Evolutionary conservation across 257 asterid species (phyloP), one percentile per base, ranked within the genome.

Genomic region (Misopates orontium): DNA sequence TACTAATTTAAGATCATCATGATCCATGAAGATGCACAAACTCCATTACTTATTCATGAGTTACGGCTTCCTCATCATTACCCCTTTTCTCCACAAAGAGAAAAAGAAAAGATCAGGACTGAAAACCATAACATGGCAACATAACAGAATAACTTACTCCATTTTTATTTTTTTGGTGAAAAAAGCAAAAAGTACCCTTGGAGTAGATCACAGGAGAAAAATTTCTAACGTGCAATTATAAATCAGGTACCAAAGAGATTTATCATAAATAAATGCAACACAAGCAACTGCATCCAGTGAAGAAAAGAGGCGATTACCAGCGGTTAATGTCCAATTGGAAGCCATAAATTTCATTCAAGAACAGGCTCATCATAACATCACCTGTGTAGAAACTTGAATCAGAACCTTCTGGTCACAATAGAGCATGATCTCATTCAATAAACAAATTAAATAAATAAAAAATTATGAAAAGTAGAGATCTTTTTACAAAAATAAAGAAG

Each of bases 361-460:
- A 94, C 89, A 94, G 84, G 85, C 99, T 94, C 95, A 93, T 84
- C 95, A 94, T 90, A 48, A 72, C 64, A 81, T 94, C 99, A 74
- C 95, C 99, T 93, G 85, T 40, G 24, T 25, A 77, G 49, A 76
- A 63, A 69, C 44, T 23, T 18, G 25, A 32, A 61, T 69, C 68
- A 81, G 72, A 66, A 41, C 16, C 1, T 53, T 56, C 19, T 42
- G 25, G 42, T 70, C 60, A 58, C 49, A 64, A 53, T 60, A 67
- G 42, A 69, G 45, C 54, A 63, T 5, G 31, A 48, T 44, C 41
- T 22, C 64, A 61, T 56, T 18, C 60, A 24, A 64, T 13, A 32
- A 32, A 44, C 16, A 23, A 67, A 53, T 56, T 59, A 51, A 60
- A 41, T 21, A 47, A 32, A 28, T 28, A 23, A 48, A 42, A 21